A percentile compares a stretch with the other conserved stretches of the same genome.
Evolutionary conservation across 495 filamentous ascomycete genomes (phyloP).

Genomic region (Penicillium ucsense): DNA sequence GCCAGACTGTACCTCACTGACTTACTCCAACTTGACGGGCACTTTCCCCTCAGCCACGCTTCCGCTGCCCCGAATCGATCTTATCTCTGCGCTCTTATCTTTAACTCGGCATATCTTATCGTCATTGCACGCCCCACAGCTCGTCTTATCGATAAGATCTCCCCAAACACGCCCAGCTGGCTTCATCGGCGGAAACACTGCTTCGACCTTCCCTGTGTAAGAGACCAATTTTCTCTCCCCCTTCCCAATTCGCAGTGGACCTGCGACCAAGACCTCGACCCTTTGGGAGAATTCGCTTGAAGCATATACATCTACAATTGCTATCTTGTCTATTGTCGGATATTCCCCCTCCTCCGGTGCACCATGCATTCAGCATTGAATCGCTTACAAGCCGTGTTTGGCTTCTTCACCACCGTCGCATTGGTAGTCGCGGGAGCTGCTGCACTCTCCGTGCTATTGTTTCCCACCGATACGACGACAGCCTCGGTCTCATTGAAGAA

Average conservation of each 20-base stretch:
- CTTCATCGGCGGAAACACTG: conserved; percentile 12
- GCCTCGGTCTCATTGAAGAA: conserved; percentile 60
- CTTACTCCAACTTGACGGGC: too few species aligned
- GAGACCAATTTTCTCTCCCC: conserved; percentile 1
- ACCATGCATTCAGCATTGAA: conserved; percentile 79
- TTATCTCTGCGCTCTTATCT: too few species aligned
- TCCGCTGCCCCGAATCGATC: not conserved
- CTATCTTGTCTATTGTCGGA: not conserved
- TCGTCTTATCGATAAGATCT: conserved; percentile 4
- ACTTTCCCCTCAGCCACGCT: not conserved
- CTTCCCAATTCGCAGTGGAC: not conserved
- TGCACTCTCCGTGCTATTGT: conserved; percentile 66
- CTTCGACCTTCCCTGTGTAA: too few species aligned
- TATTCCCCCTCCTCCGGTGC: conserved; percentile 14
- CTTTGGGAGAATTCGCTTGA: too few species aligned
- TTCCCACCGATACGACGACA: conserved; percentile 52
- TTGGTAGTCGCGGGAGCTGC: conserved; percentile 71
- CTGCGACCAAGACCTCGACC: not conserved
- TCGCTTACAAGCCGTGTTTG: conserved; percentile 84
- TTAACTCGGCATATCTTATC: too few species aligned
- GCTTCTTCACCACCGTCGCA: conserved; percentile 93
- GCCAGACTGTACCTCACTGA: too few species aligned
- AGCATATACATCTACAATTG: too few species aligned
- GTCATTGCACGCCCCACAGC: not conserved
- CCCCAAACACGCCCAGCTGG: conserved; percentile 27